phyloP scores from a whole-genome alignment of 139 green algal genomes.

The Monoraphidium neglectum region DNA sequence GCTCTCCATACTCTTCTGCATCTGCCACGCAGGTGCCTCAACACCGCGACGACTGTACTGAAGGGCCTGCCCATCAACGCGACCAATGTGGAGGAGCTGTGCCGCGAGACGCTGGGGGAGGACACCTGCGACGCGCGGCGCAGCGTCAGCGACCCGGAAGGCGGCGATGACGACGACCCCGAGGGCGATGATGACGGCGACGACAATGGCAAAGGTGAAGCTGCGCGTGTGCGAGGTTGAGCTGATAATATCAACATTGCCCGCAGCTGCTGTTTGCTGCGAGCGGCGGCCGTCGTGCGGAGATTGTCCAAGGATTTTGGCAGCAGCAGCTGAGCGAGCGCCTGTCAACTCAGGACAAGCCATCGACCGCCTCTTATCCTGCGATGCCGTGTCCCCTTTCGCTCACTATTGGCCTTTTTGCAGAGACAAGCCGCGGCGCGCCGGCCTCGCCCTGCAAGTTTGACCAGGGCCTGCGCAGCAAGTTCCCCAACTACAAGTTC shows the following conservation, averaged over 20 bases:
- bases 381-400: background rate
- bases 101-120: slow-evolving; percentile 65
- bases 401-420: too few relatives aligned
- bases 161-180: background rate
- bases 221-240: too few relatives aligned
- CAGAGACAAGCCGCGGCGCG: background rate
- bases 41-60: slow-evolving; percentile 48
- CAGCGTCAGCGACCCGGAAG: slow-evolving; percentile 34
- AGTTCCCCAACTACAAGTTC: slow-evolving; percentile 41
- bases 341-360: too few relatives aligned
- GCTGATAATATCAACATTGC: too few relatives aligned
- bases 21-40: slow-evolving; percentile 44
- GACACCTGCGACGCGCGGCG: slow-evolving; percentile 70
- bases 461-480: slow-evolving; percentile 43
- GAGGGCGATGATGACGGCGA: background rate
- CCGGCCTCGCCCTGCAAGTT: slow-evolving; percentile 50
- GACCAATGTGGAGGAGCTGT: slow-evolving; percentile 59
- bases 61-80: slow-evolving; percentile 34
- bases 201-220: background rate
- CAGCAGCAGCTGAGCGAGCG: too few relatives aligned
- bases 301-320: too few relatives aligned
- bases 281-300: too few relatives aligned
- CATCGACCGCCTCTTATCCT: too few relatives aligned
- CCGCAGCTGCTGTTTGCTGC: too few relatives aligned
- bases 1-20: background rate